These are phyloP conservation scores for Melaleuca alternifolia DNA, from an alignment of 345 rosid genomes.

Conservation along the genomic window DNA sequence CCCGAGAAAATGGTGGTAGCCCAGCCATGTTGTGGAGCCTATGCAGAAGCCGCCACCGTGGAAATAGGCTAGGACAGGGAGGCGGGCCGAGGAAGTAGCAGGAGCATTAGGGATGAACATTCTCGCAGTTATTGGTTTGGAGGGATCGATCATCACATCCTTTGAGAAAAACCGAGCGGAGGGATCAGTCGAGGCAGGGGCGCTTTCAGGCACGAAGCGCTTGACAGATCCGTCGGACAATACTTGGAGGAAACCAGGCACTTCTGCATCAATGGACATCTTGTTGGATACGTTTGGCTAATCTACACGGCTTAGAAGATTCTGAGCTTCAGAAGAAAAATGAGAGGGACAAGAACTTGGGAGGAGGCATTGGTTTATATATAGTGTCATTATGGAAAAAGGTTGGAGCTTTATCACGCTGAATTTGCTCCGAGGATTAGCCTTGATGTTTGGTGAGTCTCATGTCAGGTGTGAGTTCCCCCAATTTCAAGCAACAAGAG, in stretches of 20 bases:
- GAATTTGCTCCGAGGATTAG: background rate
- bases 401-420: background rate
- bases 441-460: background rate
- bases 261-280: conserved; percentile 39
- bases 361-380: background rate
- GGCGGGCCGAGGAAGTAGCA: background rate
- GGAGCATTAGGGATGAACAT: conserved; percentile 27
- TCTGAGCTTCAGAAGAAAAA: background rate
- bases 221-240: conserved; percentile 42
- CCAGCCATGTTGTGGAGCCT: conserved; percentile 52
- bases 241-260: conserved; percentile 42
- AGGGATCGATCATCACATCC: conserved; percentile 27
- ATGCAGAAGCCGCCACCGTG: conserved; percentile 68
- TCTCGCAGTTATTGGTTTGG: conserved; percentile 37
- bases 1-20: conserved; percentile 61
- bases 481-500: background rate
- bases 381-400: background rate
- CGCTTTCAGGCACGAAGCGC: conserved; percentile 27
- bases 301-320: background rate
- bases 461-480: background rate
- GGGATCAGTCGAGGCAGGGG: conserved; percentile 17
- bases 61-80: conserved; percentile 43
- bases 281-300: background rate
- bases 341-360: background rate
- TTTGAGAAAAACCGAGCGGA: conserved; percentile 25